Percentiles rank a stretch among this genome's conserved stretches.
Conservation (phyloP, 23 red algal species). For the Pyropia yezoensis region DNA sequence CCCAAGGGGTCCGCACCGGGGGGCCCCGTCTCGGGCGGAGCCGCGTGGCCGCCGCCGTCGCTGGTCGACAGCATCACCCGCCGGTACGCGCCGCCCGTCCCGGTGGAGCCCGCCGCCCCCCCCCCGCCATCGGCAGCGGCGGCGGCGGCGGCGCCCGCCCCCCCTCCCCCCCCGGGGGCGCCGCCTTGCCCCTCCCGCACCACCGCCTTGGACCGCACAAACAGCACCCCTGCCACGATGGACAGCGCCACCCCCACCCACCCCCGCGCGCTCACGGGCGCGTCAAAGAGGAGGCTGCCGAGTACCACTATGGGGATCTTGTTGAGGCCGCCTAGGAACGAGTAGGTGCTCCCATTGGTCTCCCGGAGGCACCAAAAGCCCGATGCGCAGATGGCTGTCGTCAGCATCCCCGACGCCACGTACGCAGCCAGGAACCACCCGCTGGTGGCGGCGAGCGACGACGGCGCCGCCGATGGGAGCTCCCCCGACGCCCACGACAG, state of each 20-base stretch:
- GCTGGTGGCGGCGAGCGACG: slow-evolving; percentile 10
- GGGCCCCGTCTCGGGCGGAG: too few relatives aligned
- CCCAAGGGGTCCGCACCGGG: too few relatives aligned
- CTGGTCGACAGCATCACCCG: too few relatives aligned
- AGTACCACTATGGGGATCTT: slow-evolving; percentile 84
- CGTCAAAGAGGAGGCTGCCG: slow-evolving; percentile 64
- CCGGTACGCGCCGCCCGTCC: too few relatives aligned
- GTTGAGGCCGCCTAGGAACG: slow-evolving; percentile 86
- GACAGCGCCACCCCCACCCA: slow-evolving; percentile 79
- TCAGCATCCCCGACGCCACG: slow-evolving; percentile 55
- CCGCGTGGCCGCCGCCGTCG: too few relatives aligned
- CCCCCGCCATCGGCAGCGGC: too few relatives aligned
- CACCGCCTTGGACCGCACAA: slow-evolving; percentile 50
- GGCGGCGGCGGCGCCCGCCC: too few relatives aligned
- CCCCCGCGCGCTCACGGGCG: slow-evolving; percentile 38
- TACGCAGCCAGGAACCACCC: slow-evolving; percentile 33
- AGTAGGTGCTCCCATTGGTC: slow-evolving; percentile 72
- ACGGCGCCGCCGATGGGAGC: slow-evolving; percentile 15
- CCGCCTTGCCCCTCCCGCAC: too few relatives aligned
- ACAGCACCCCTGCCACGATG: slow-evolving; percentile 71
- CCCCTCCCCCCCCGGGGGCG: too few relatives aligned
- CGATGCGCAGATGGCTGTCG: slow-evolving; percentile 64
- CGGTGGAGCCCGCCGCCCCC: too few relatives aligned
- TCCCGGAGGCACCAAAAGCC: slow-evolving; percentile 72
- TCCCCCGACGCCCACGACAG: slow-evolving; percentile 55